phyloP scores from a whole-genome alignment of 176 grass and related monocot genomes.

The Zoysia japonica region DNA sequence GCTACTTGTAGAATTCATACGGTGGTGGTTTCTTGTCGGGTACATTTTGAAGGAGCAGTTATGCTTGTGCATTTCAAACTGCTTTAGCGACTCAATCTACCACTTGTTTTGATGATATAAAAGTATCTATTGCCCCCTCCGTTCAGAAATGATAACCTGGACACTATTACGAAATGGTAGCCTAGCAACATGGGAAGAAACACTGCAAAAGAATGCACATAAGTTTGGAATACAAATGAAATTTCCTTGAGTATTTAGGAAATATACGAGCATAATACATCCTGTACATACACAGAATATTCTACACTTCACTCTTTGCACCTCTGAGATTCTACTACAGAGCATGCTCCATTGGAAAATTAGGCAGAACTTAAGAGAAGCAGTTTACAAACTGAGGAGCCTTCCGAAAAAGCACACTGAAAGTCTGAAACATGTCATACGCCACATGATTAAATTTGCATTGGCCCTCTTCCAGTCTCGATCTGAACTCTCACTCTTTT shows the following conservation, averaged over 20 bases:
- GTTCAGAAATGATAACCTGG: too few relatives aligned
- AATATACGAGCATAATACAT: not conserved
- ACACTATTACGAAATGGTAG: too few relatives aligned
- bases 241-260: not conserved
- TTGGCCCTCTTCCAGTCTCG: not conserved
- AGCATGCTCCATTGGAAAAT: not conserved
- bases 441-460: not conserved
- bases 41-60: not conserved
- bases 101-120: too few relatives aligned
- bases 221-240: not conserved
- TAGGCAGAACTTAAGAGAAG: not conserved
- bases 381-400: not conserved
- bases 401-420: not conserved
- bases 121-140: too few relatives aligned
- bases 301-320: not conserved
- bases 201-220: not conserved
- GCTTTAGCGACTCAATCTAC: not conserved
- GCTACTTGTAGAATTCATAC: not conserved
- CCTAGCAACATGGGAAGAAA: not conserved
- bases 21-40: not conserved
- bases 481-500: slow-evolving; percentile 14
- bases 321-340: not conserved
- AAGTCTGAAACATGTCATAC: slow-evolving; percentile 1
- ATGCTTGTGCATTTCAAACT: not conserved
- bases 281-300: slow-evolving; percentile 10